phyloP scores from a whole-genome alignment of 805 yeast species.

The Metschnikowia rubicola region DNA sequence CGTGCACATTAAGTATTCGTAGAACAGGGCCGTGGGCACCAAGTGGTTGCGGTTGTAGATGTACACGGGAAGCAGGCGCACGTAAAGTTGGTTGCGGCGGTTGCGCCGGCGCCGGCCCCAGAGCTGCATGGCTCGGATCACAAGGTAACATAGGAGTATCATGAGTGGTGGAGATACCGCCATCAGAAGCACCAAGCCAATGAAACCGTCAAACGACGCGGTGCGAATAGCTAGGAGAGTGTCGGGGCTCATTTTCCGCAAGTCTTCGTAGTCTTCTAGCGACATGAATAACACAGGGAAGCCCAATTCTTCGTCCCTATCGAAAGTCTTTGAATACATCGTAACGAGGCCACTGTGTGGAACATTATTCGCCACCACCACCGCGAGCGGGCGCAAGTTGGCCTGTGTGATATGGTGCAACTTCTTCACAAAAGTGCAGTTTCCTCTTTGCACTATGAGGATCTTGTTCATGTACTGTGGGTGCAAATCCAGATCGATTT shows the following conservation, averaged over 20 bases:
- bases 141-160: conserved; percentile 32
- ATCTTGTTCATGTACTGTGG: conserved; percentile 23
- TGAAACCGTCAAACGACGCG: conserved; percentile 36
- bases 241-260: conserved; percentile 11
- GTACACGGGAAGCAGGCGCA: conserved; percentile 36
- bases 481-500: conserved; percentile 8
- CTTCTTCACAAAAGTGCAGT: conserved; percentile 53
- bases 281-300: conserved; percentile 55
- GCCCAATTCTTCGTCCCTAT: conserved; percentile 32
- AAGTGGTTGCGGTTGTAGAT: conserved; percentile 36
- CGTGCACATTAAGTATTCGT: conserved; percentile 31
- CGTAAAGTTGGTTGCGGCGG: conserved; percentile 27
- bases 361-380: conserved; percentile 55
- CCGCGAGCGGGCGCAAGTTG: conserved; percentile 40
- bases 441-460: conserved; percentile 38
- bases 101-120: conserved; percentile 26
- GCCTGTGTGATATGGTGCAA: conserved; percentile 41
- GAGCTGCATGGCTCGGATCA: conserved; percentile 29
- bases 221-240: conserved; percentile 25
- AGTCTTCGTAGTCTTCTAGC: conserved; percentile 34
- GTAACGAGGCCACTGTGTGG: conserved; percentile 46
- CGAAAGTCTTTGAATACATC: conserved; percentile 49
- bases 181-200: conserved; percentile 39
- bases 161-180: conserved; percentile 41
- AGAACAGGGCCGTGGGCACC: conserved; percentile 24